These are phyloP conservation scores for Pelargonium cotyledonis DNA, from an alignment of 441 rosid genomes.

Conservation along the genomic window DNA sequence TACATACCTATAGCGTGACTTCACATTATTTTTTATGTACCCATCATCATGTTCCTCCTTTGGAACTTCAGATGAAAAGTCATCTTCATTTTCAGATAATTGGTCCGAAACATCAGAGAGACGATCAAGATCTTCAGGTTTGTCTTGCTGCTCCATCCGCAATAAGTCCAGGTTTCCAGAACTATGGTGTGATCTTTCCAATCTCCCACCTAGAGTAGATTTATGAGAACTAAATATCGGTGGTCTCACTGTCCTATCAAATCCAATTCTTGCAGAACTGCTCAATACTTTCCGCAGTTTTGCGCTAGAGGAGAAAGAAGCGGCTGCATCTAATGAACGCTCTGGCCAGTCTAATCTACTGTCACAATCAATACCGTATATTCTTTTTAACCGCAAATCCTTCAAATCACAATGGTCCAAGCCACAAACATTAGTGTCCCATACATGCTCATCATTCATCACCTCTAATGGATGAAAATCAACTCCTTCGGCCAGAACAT, in stretches of 20 bases:
- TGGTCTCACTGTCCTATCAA: constrained; percentile 30
- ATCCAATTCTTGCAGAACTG: constrained; percentile 65
- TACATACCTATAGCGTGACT: constrained; percentile 47
- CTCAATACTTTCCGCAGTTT: constrained; percentile 63
- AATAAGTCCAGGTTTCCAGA: constrained; percentile 45
- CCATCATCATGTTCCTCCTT: constrained; percentile 17
- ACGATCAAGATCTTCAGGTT: constrained; percentile 34
- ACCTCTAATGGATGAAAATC: constrained; percentile 45
- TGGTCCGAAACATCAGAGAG: constrained; percentile 33
- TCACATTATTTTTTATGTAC: constrained; percentile 17
- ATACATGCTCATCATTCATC: constrained; percentile 30
- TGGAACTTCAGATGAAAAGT: constrained; percentile 32
- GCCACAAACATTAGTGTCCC: constrained; percentile 21
- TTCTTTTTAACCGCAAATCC: constrained; percentile 37
- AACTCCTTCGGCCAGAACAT: constrained; percentile 58
- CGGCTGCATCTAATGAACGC: constrained; percentile 57
- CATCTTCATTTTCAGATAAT: constrained; percentile 47
- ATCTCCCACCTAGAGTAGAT: constrained; percentile 31
- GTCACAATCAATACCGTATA: constrained; percentile 45
- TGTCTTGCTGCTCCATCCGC: constrained; percentile 39
- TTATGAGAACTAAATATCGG: constrained; percentile 29
- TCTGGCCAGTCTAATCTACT: constrained; percentile 47
- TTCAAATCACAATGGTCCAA: constrained; percentile 28
- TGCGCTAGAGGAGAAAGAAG: constrained; percentile 43
- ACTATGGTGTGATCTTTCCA: constrained; percentile 70